Conservation (phyloP, 768 basidiomycete species). For the Tricholomella constricta region DNA sequence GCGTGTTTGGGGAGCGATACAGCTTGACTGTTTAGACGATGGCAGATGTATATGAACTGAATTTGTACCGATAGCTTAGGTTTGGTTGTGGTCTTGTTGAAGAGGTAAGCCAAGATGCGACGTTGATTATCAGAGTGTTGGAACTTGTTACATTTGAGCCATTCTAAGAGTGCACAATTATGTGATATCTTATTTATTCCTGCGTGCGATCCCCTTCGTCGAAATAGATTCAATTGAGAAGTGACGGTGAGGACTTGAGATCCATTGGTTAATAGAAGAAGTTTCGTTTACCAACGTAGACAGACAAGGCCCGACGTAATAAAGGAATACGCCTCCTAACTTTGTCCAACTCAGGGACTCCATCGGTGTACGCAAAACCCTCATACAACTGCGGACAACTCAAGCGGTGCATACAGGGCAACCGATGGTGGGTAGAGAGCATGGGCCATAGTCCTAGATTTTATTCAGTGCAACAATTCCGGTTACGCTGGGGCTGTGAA, state of each 20-base stretch:
- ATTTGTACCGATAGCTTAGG: not conserved
- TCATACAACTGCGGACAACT: slow-evolving; percentile 1
- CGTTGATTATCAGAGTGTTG: too few relatives aligned
- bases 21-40: not conserved
- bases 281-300: not conserved
- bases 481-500: slow-evolving; percentile 21
- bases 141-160: too few relatives aligned
- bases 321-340: not conserved
- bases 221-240: not conserved
- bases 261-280: not conserved
- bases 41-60: not conserved
- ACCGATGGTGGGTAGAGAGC: slow-evolving; percentile 2
- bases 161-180: too few relatives aligned
- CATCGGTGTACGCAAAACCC: slow-evolving; percentile 1
- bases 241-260: not conserved
- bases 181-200: not conserved
- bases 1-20: not conserved
- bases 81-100: not conserved
- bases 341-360: slow-evolving; percentile 2
- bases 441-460: slow-evolving; percentile 7
- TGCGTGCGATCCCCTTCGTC: not conserved
- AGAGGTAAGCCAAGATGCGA: too few relatives aligned
- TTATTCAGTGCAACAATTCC: not conserved
- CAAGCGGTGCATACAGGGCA: slow-evolving; percentile 4
- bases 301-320: not conserved